Evolutionary conservation across 2,329 filamentous ascomycete genomes (phyloP).

Genomic region (Colletotrichum sp.): DNA sequence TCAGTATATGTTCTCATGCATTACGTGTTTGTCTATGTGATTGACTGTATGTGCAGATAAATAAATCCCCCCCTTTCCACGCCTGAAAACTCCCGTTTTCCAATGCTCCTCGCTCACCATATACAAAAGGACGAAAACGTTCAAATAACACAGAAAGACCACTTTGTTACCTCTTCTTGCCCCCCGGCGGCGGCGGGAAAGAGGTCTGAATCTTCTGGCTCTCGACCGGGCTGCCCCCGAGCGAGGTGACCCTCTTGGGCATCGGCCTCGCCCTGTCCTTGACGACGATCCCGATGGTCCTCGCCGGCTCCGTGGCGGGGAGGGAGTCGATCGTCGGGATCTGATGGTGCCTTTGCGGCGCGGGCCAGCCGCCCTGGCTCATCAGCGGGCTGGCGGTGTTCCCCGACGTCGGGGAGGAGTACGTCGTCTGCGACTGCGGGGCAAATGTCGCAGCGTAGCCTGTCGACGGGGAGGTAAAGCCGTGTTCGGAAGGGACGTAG

Average conservation of each 20-base stretch:
- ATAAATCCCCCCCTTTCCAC: not conserved
- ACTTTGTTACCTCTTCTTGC: conserved; percentile 13
- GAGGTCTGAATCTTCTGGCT: conserved; percentile 38
- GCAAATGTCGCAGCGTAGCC: conserved; percentile 2
- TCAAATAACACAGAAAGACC: not conserved
- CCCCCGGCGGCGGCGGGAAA: conserved; percentile 44
- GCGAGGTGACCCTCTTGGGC: conserved; percentile 15
- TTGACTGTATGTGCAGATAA: not conserved
- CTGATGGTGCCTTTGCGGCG: not conserved
- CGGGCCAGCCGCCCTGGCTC: conserved; percentile 17
- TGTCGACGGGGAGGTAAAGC: conserved; percentile 22
- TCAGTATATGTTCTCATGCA: not conserved
- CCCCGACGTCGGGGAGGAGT: conserved; percentile 11
- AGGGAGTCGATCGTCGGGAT: not conserved
- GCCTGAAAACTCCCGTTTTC: not conserved
- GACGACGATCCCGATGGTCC: not conserved
- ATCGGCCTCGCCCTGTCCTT: not conserved
- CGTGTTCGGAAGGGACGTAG: conserved; percentile 35
- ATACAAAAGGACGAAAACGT: not conserved
- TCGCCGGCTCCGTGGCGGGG: not conserved
- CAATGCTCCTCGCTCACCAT: not conserved
- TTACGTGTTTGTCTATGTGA: not conserved
- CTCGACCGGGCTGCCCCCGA: conserved; percentile 36
- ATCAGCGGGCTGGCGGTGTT: conserved; percentile 22
- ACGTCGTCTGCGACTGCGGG: not conserved